Evolutionary conservation across 2,329 filamentous ascomycete species (phyloP), one percentile per base, ranked within the genome.

Genomic region (Penicillium corylophilum): DNA sequence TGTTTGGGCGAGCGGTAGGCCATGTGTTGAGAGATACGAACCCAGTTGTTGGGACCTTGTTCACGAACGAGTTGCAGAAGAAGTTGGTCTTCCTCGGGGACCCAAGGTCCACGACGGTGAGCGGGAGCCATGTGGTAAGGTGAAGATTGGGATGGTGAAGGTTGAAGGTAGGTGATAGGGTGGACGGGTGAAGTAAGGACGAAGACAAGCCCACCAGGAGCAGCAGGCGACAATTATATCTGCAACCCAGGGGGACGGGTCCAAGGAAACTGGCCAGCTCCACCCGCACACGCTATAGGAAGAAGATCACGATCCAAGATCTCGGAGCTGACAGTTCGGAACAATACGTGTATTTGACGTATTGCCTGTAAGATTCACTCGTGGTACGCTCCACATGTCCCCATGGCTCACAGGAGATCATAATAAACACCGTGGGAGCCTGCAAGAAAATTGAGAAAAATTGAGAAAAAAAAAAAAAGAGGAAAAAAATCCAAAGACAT

Each of bases 1-100:
- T 97, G 93, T 77, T 97, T 97, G 47, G 93, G 88, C 22, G 90
- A 90, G 56, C 93, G 84, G 23, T 88, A 86, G 53, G 82, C 81
- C 64, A 96, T 85, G 60, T 85, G 80, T 48, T 85, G 77, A 26
- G 92, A 85, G 65, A 96, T 95, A 59, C 85, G 82, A 13, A 96
- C 90, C 93, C 93, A 97, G 80, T 96, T 94, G 69, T 88, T 82
- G 28, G 88, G 81, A 28, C 89, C 89, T 71, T 89, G 84, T 46
- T 80, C 78, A 43, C 82, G 78, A 55, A 95, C 88, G 22, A 93
- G 82, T 53, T 82, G 78, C 60, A 90, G 79, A 22, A 95, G 80
- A 54, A 82, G 78, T 44, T 79, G 74, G 69, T 95, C 90, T 73
- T 95, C 90, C 46, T 81, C 78, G 63, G 86, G 84, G 56, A 89